Conservation (phyloP, 176 grass and related monocot species). For the Lolium rigidum region DNA sequence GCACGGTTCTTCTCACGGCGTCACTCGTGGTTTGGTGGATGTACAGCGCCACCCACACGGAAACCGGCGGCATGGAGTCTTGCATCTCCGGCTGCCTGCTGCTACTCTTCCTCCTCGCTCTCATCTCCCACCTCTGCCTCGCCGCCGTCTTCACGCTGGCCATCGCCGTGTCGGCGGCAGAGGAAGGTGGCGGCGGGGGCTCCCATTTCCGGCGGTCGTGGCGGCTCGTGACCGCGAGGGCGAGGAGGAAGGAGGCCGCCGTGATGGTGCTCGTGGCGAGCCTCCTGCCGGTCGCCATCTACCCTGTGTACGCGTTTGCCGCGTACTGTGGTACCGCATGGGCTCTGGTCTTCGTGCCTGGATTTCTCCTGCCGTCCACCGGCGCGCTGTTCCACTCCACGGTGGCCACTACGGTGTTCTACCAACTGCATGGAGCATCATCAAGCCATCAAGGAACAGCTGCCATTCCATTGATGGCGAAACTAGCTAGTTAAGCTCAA, state of each 20-base stretch:
- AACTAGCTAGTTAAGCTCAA: not conserved
- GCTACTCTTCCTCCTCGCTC: not conserved
- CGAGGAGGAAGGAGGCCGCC: slow-evolving; percentile 23
- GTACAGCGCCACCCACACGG: not conserved
- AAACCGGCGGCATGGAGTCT: not conserved
- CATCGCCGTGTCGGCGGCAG: not conserved
- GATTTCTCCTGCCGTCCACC: not conserved
- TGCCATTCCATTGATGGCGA: not conserved
- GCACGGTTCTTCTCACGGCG: not conserved
- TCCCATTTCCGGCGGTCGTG: not conserved
- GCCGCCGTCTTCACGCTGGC: not conserved
- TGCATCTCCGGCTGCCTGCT: not conserved
- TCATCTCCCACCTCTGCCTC: not conserved
- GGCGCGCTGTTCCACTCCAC: slow-evolving; percentile 7
- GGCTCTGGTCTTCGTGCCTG: not conserved
- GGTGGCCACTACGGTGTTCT: not conserved
- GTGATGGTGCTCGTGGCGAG: slow-evolving; percentile 14
- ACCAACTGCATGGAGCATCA: slow-evolving; percentile 28
- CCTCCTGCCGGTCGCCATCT: slow-evolving; percentile 5
- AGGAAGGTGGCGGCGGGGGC: not conserved
- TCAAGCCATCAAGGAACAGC: not conserved
- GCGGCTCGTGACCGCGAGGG: not conserved
- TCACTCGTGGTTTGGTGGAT: not conserved
- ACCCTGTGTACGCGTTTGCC: not conserved
- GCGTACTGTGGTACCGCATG: not conserved